These are phyloP conservation scores for Arabidopsis hybrid DNA, from an alignment of 441 rosid species.

Conservation along the genomic window DNA sequence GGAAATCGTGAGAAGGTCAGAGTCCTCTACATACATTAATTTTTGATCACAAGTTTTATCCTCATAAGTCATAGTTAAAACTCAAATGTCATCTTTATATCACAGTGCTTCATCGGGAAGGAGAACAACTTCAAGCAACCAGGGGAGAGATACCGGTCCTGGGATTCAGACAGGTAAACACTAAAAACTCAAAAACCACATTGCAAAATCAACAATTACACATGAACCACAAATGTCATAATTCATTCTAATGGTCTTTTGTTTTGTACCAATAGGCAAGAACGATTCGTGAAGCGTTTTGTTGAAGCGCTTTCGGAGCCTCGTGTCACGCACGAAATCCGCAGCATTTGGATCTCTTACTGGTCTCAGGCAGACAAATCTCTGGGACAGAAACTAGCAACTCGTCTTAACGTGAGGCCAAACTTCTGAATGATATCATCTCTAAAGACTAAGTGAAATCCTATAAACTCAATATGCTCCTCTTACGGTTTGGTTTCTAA, in stretches of 20 bases:
- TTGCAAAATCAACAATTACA: constrained; percentile 5
- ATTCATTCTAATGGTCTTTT: not conserved
- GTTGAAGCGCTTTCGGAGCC: constrained; percentile 76
- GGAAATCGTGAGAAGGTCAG: constrained; percentile 89
- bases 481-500: constrained; percentile 18
- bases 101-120: constrained; percentile 72
- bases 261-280: constrained; percentile 64
- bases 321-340: constrained; percentile 82
- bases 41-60: not conserved
- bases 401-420: constrained; percentile 76
- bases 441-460: constrained; percentile 21
- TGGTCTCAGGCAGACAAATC: constrained; percentile 86
- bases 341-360: constrained; percentile 83
- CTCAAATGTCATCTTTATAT: constrained; percentile 9
- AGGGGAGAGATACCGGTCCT: constrained; percentile 85
- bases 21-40: constrained; percentile 5
- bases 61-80: no score
- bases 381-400: constrained; percentile 79
- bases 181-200: not conserved
- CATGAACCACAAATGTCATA: not conserved
- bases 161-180: constrained; percentile 77
- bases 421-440: constrained; percentile 53
- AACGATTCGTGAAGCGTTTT: constrained; percentile 78
- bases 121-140: constrained; percentile 97
- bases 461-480: not conserved